phyloP scores from a whole-genome alignment of 2,329 filamentous ascomycete genomes.

The Colletotrichum destructivum region DNA sequence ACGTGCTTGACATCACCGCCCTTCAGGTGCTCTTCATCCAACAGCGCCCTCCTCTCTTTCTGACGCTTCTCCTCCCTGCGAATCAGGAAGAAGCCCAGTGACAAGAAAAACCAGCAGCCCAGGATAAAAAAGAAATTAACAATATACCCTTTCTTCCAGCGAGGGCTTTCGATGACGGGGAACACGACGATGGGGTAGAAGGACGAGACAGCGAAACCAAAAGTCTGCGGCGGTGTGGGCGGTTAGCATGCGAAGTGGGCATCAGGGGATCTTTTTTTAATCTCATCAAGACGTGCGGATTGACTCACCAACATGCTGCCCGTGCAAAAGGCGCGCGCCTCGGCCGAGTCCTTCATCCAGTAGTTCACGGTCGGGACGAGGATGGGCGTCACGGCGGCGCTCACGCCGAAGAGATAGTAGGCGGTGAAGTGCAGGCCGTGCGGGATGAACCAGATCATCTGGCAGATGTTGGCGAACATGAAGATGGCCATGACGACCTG shows the following conservation, averaged over 20 bases:
- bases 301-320: slow-evolving; percentile 44
- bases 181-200: slow-evolving; percentile 45
- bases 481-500: slow-evolving; percentile 44
- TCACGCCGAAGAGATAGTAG: slow-evolving; percentile 46
- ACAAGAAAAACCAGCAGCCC: slow-evolving; percentile 37
- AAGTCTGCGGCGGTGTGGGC: slow-evolving; percentile 25
- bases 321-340: slow-evolving; percentile 45
- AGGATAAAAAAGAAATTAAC: slow-evolving; percentile 44
- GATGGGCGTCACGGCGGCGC: slow-evolving; percentile 46
- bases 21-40: slow-evolving; percentile 36
- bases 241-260: not conserved
- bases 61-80: slow-evolving; percentile 31
- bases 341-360: slow-evolving; percentile 46
- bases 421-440: slow-evolving; percentile 42
- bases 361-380: slow-evolving; percentile 46
- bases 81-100: slow-evolving; percentile 37
- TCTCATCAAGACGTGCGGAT: not conserved
- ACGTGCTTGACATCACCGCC: slow-evolving; percentile 26
- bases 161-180: slow-evolving; percentile 44
- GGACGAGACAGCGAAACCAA: slow-evolving; percentile 44
- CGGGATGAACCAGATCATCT: slow-evolving; percentile 44
- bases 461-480: slow-evolving; percentile 43
- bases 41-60: not conserved
- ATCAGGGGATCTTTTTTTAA: too few species aligned
- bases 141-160: slow-evolving; percentile 46